Conservation (phyloP, 2,329 filamentous ascomycete species). For the Aaosphaeria pasadenensis region DNA sequence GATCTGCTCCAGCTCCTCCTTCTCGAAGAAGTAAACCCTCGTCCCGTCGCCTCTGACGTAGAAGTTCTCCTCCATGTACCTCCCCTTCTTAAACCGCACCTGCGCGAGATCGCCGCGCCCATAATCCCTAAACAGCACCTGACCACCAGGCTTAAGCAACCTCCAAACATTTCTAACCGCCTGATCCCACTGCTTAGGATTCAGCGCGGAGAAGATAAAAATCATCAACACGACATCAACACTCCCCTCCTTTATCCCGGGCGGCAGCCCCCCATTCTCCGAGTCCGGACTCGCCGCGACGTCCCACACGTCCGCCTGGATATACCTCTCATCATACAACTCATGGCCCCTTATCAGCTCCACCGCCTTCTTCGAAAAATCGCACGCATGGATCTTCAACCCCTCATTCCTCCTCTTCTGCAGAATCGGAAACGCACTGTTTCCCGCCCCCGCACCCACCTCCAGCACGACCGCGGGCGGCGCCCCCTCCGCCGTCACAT, state of each 20-base stretch:
- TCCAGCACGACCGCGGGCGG: slow-evolving; percentile 75
- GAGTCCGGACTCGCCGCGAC: slow-evolving; percentile 54
- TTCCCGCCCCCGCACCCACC: slow-evolving; percentile 92
- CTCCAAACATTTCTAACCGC: slow-evolving; percentile 78
- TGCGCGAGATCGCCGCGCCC: slow-evolving; percentile 93
- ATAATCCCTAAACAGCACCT: slow-evolving; percentile 94
- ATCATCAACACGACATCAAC: slow-evolving; percentile 93
- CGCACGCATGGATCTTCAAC: slow-evolving; percentile 86
- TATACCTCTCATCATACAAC: slow-evolving; percentile 67
- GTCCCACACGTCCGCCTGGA: slow-evolving; percentile 95
- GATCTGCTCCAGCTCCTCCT: slow-evolving; percentile 74
- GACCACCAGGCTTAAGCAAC: slow-evolving; percentile 86
- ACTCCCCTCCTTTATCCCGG: slow-evolving; percentile 70
- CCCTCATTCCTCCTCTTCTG: slow-evolving; percentile 77
- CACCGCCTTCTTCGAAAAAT: slow-evolving; percentile 94
- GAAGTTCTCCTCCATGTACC: slow-evolving; percentile 95
- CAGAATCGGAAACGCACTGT: slow-evolving; percentile 91
- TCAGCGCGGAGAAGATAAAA: slow-evolving; percentile 93
- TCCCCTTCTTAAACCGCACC: slow-evolving; percentile 92
- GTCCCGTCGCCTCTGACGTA: slow-evolving; percentile 95
- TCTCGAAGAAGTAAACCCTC: slow-evolving; percentile 94
- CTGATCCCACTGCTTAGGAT: slow-evolving; percentile 77
- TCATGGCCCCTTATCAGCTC: slow-evolving; percentile 83
- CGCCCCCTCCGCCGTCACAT: slow-evolving; percentile 68
- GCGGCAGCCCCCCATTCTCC: slow-evolving; percentile 61